A percentile compares a stretch with the other conserved stretches of the same genome.
phyloP scores from a whole-genome alignment of 495 filamentous ascomycete genomes.

The Talaromyces stipitatus region DNA sequence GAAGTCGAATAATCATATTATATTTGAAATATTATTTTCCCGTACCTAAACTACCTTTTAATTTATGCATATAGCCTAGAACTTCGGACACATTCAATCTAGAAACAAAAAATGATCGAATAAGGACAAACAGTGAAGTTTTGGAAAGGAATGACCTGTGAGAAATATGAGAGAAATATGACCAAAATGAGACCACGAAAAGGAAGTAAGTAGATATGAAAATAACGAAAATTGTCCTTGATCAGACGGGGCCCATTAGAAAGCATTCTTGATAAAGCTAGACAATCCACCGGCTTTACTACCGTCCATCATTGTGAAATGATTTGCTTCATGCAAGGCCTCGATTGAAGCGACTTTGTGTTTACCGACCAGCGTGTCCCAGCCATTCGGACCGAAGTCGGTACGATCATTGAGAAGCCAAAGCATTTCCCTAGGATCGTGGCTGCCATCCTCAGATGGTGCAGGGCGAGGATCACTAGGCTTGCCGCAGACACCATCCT shows the following conservation, averaged over 20 bases:
- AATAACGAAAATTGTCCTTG: background rate
- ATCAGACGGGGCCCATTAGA: background rate
- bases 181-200: background rate
- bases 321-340: background rate
- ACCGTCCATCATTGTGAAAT: slow-evolving; percentile 10
- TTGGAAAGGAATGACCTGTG: background rate
- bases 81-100: background rate
- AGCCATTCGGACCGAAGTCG: slow-evolving; percentile 71
- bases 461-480: slow-evolving; percentile 62
- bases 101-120: background rate
- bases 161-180: background rate
- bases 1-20: too few species aligned
- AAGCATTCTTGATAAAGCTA: slow-evolving; percentile 3
- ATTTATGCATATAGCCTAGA: background rate
- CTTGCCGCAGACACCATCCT: slow-evolving; percentile 70
- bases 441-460: slow-evolving; percentile 54
- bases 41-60: background rate
- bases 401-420: slow-evolving; percentile 75
- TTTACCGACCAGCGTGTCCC: slow-evolving; percentile 65
- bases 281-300: background rate
- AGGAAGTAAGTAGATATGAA: background rate
- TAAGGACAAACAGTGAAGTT: background rate
- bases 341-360: slow-evolving; percentile 44
- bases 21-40: background rate
- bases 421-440: slow-evolving; percentile 49